Base-by-base conservation (phyloP, 495 filamentous ascomycete species). In the Penicillium macrosclerotiorum region DNA sequence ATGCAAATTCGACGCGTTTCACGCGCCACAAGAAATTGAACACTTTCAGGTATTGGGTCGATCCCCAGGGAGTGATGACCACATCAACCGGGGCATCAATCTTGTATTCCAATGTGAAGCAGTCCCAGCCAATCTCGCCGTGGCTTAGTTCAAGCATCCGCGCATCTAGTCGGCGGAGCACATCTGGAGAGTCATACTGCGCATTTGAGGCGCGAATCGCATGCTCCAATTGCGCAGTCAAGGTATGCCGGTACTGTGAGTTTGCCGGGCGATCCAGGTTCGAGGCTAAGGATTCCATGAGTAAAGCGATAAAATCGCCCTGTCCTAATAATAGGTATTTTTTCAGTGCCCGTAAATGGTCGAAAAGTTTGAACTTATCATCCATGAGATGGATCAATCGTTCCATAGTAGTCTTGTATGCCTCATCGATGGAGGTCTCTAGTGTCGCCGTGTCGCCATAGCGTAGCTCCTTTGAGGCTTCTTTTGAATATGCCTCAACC, bases 11-110 rank as follows among this genome's bases (percentile, higher is more conserved):
- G 37, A 99, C 92, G 34, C 94, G 85, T 66, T 99, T 99, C 54
- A 97, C 83, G 42, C 94, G 88, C 94, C 94, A 99, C 3, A 99
- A 82, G 65, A 99, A 96, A 64, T 99, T 99, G 81, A 99, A 99
- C 20, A 97, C 88, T 58, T 96, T 96, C 49, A 99, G 84, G 64
- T 99, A 99, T 60, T 97, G 91, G 2, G 89, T 88, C 42, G 88
- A 92, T 26, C 87, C 90, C 80, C 88, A 95, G 1, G 91, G 88
- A 1, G 92, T 96, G 9, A 99, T 91, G 41, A 99, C 90, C 40
- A 97, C 93, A 59, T 99, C 94, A 18, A 97, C 89, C 0, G 94
- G 94, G 7, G 93, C 89, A 60, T 96, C 93, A 46, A 97, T 90
- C 65, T 95, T 96, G 71, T 99, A 99, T 63, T 99, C 94, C 22